Percentiles rank a stretch among this genome's conserved stretches.
Evolutionary conservation across 2,329 filamentous ascomycete genomes (phyloP).

Genomic region (Didymellaceae sp.): DNA sequence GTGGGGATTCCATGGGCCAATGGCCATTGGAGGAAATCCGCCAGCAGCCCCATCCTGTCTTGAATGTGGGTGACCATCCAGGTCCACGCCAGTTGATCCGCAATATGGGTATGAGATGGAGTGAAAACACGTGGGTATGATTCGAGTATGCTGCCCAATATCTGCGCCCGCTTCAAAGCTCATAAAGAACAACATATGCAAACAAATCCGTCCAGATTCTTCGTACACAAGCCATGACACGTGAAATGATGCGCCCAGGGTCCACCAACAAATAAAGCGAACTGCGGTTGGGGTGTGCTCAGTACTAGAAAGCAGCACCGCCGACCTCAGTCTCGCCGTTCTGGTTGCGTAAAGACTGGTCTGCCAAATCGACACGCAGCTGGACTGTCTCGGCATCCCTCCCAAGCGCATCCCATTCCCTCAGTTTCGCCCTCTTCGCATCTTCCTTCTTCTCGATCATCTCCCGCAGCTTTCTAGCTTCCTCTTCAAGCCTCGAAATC

Average conservation of each 20-base stretch:
- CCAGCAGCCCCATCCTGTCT: conserved; percentile 22
- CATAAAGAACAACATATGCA: conserved; percentile 20
- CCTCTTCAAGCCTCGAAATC: conserved; percentile 55
- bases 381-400: conserved; percentile 54
- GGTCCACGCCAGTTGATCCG: background rate
- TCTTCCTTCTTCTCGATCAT: conserved; percentile 56
- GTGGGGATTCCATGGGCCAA: conserved; percentile 27
- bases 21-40: conserved; percentile 32
- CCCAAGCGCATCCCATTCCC: conserved; percentile 56
- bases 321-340: conserved; percentile 50
- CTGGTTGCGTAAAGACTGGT: conserved; percentile 52
- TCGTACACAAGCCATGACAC: conserved; percentile 12
- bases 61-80: conserved; percentile 30
- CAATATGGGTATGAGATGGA: background rate
- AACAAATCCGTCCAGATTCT: too few species aligned
- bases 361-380: conserved; percentile 55
- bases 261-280: background rate
- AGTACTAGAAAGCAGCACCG: conserved; percentile 44
- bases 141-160: conserved; percentile 4
- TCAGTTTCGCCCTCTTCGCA: conserved; percentile 50
- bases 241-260: background rate
- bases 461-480: conserved; percentile 53
- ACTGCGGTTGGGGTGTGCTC: background rate
- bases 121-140: background rate
- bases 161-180: conserved; percentile 22